Evolutionary conservation across 176 grass and related monocot genomes (phyloP), one percentile per base, ranked within the genome.

Genomic region (Puya raimondii): DNA sequence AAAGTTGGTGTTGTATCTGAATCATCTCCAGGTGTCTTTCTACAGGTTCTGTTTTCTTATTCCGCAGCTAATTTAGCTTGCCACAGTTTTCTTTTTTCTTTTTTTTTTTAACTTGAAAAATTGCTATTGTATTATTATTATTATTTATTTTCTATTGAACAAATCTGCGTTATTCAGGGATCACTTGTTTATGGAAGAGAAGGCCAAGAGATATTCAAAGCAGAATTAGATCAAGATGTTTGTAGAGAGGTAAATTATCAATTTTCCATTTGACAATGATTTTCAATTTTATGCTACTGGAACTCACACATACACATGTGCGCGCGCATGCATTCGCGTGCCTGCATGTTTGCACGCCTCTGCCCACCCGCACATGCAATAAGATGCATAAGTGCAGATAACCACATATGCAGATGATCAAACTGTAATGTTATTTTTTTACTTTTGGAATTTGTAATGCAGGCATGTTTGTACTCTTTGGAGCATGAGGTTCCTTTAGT

Each of bases 381-480:
- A 61, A 20, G 17, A 61, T 18, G 17, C 7, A 61, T 61, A 21
- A 9, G 15, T 16, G 21, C 2, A 53, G 51, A 12, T 11, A 15
- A 15, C 2, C 18, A 20, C 2, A 58, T 61, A 5, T 18, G 21
- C 21, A 59, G 56, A 59, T 59, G n/a, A 59, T 17, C 56, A 59
- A 59, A 61, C 56, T 61, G 56, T 61, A 61, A 42, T 42, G 33
- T 7, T 61, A 18, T 61, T 11, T 10, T 10, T 2, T 18, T n/a
- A 10, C 9, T 22, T 18, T 20, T 22, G 2, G 10, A 61, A 5
- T 18, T 61, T 61, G 16, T n/a, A 61, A 16, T 82, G 51, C 76
- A 99, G 87, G 87, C 80, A 90, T 87, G 81, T 67, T 75, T 78
- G 25, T 93, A 90, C 72, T 93, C 94, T 68, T 69, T 93, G 72